Evolutionary conservation across 768 basidiomycete genomes (phyloP).

Genomic region (Erythrobasidium yunnanense): DNA sequence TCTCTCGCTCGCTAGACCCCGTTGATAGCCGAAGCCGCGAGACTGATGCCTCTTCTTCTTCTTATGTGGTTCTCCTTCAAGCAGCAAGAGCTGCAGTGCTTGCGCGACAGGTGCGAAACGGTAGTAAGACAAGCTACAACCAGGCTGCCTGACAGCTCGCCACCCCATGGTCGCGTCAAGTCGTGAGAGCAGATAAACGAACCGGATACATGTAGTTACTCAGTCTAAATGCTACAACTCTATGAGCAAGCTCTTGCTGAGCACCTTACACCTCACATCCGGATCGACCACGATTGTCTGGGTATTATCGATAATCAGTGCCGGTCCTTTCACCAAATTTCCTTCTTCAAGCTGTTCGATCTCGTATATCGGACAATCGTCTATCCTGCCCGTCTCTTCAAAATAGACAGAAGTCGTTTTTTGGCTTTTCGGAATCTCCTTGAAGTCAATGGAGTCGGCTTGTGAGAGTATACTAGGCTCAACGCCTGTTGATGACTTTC

Average conservation of each 20-base stretch:
- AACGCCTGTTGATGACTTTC: slow-evolving; percentile 74
- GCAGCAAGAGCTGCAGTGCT: too few relatives aligned
- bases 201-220: too few relatives aligned
- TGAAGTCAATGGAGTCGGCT: slow-evolving; percentile 50
- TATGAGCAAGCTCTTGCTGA: slow-evolving; percentile 23
- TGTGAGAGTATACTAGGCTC: slow-evolving; percentile 70
- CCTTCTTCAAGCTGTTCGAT: slow-evolving; percentile 59
- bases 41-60: too few relatives aligned
- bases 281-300: slow-evolving; percentile 75
- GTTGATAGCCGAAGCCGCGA: too few relatives aligned
- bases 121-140: too few relatives aligned
- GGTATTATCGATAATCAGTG: slow-evolving; percentile 88
- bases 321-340: slow-evolving; percentile 67
- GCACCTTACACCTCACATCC: slow-evolving; percentile 14
- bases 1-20: too few relatives aligned
- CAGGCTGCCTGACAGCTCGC: too few relatives aligned
- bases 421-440: slow-evolving; percentile 41
- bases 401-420: slow-evolving; percentile 54
- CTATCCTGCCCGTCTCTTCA: slow-evolving; percentile 62
- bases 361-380: slow-evolving; percentile 64
- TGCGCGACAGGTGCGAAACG: too few relatives aligned
- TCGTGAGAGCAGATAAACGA: too few relatives aligned
- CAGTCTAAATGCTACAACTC: slow-evolving; percentile 20
- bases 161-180: too few relatives aligned
- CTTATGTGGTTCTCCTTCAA: too few relatives aligned